These are phyloP conservation scores for Penicillium sp. DNA, from an alignment of 2,329 filamentous ascomycete genomes.

Conservation along the genomic window DNA sequence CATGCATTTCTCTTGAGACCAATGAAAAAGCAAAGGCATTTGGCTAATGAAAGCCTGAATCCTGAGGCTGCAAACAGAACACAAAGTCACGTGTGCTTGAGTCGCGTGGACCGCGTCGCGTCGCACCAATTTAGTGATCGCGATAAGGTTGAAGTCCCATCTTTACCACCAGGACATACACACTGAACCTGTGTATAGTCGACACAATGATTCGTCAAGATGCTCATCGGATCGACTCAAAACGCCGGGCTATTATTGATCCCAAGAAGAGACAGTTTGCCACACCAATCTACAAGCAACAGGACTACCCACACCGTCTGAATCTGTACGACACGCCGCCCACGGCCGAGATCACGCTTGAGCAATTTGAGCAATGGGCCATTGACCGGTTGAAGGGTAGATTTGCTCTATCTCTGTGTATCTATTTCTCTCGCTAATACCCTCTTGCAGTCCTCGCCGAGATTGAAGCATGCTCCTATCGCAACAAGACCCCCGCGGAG, in stretches of 20 bases:
- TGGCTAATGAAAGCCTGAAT: background rate
- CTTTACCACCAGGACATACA: background rate
- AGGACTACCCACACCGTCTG: conserved; percentile 78
- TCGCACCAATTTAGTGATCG: background rate
- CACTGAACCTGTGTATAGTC: background rate
- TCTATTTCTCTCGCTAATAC: background rate
- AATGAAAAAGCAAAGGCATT: background rate
- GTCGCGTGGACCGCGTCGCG: conserved; percentile 13
- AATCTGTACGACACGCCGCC: conserved; percentile 91
- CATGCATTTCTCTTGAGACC: background rate
- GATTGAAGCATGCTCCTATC: conserved; percentile 90
- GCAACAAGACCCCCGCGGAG: conserved; percentile 82
- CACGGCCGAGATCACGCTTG: conserved; percentile 89
- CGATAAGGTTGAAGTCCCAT: background rate
- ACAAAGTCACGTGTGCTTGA: conserved; percentile 3
- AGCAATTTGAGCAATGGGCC: conserved; percentile 98
- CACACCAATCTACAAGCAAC: conserved; percentile 70
- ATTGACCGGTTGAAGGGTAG: conserved; percentile 83
- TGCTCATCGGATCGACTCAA: conserved; percentile 54
- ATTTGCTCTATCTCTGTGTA: conserved; percentile 9
- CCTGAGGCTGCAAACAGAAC: background rate
- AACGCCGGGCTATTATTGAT: conserved; percentile 74
- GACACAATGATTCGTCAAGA: conserved; percentile 46
- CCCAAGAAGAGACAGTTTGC: conserved; percentile 86
- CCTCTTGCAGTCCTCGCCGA: conserved; percentile 38